These are phyloP conservation scores for Fusarium sublunatum DNA, from an alignment of 2,329 filamentous ascomycete species.

Conservation along the genomic window DNA sequence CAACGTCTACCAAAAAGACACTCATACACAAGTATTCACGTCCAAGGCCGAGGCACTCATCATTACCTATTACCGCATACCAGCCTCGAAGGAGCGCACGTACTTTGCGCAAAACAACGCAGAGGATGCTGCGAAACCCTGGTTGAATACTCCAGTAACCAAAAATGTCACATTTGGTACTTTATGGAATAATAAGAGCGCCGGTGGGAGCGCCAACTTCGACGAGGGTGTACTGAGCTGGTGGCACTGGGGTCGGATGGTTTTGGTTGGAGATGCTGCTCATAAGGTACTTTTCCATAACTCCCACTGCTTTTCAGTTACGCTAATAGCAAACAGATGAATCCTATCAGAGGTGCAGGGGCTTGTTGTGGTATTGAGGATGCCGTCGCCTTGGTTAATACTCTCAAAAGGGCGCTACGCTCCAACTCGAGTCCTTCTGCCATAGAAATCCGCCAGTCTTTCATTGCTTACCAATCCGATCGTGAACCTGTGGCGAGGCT, in stretches of 20 bases:
- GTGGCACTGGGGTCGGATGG: conserved; percentile 32
- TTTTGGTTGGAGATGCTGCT: conserved; percentile 23
- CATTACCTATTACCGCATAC: conserved; percentile 16
- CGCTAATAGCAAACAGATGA: conserved; percentile 13
- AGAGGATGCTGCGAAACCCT: conserved; percentile 15
- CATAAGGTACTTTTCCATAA: not conserved
- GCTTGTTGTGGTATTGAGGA: conserved; percentile 27
- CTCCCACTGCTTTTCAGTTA: not conserved
- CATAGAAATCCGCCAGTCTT: not conserved
- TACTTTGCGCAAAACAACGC: conserved; percentile 26
- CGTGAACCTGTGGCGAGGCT: conserved; percentile 11
- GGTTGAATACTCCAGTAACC: conserved; percentile 15
- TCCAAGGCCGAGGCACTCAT: conserved; percentile 13
- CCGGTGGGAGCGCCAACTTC: conserved; percentile 25
- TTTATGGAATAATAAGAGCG: conserved; percentile 17
- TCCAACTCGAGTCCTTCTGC: not conserved
- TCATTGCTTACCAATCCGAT: conserved; percentile 15
- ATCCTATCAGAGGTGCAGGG: conserved; percentile 26
- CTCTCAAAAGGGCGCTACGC: not conserved
- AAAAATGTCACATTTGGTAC: conserved; percentile 20
- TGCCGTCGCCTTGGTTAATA: conserved; percentile 15
- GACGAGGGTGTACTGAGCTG: conserved; percentile 24
- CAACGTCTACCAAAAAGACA: conserved; percentile 15
- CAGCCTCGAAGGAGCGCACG: conserved; percentile 10
- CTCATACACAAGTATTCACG: conserved; percentile 29